Evolutionary conservation across 768 basidiomycete genomes (phyloP), one percentile per base, ranked within the genome.

Genomic region (Lentinus tigrinus): DNA sequence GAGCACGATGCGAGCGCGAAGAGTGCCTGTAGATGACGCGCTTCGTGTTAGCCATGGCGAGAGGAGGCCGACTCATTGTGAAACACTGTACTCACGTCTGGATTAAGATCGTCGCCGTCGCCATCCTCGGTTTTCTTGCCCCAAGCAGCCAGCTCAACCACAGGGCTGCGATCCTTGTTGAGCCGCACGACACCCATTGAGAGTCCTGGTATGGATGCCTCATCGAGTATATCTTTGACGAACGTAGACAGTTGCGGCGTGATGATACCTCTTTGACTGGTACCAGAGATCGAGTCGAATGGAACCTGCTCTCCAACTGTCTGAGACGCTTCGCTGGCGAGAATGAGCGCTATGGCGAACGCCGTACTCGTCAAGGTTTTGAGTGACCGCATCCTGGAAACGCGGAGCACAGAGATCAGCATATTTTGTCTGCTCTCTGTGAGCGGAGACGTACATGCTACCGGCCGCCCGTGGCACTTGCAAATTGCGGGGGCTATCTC

Each of bases 1-100:
- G 69, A 72, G 55, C 67, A 69, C 1, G 72, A 72, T 3, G 61
- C 72, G 10, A 73, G 53, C 5, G 26, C 53, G 44, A 73, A 74
- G 17, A 69, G 54, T 0, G 70, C 67, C 72, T 74, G 14, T 28
- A 4, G 63, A 50, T 7, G 54, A 3, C 14, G 3, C 11, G 21
- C 23, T 61, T 5, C 28, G 27, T 42, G 64, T 65, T n/a, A 47
- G 43, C 13, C 62, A 39, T 10, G n/a, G 40, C 19, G n/a, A 11
- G 42, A 1, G 23, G n/a, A 19, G 40, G 40, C 17, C 6, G 14
- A n/a, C 17, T 19, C 6, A 42, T 42, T 16, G 6, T 42, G 17
- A 42, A 19, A n/a, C n/a, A n/a, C 16, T 24, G 13, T 17, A 69
- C 62, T 70, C 67, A 54, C 63, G 10, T 61, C 59, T 11, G 59